Conservation (phyloP, 2,329 filamentous ascomycete species). For the Sordariomycetes sp. region DNA sequence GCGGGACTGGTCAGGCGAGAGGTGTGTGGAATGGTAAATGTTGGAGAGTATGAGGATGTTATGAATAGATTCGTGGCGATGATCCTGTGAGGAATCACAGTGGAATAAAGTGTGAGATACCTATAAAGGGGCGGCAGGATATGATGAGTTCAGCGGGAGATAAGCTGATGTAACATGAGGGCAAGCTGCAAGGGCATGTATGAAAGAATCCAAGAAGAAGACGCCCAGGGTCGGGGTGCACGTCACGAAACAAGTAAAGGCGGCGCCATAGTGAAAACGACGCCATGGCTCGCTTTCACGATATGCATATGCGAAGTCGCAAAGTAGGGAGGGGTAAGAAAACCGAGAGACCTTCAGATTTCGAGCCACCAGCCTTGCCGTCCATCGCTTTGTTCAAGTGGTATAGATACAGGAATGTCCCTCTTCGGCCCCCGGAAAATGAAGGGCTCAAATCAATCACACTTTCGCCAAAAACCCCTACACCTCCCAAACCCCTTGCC, state of each 20-base stretch:
- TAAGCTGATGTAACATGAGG: not conserved
- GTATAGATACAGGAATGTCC: not conserved
- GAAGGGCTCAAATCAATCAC: conserved; percentile 6
- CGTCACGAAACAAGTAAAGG: not conserved
- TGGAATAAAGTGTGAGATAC: not conserved
- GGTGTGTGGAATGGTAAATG: not conserved
- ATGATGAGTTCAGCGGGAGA: not conserved
- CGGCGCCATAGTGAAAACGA: too few species aligned
- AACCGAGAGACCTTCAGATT: not conserved
- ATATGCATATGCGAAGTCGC: not conserved
- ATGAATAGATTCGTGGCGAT: too few species aligned
- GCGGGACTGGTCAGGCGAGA: not conserved
- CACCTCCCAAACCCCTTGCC: not conserved
- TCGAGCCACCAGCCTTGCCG: not conserved
- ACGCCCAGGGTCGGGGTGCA: not conserved
- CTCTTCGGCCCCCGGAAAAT: not conserved
- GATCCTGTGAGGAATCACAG: not conserved
- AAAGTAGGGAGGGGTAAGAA: not conserved
- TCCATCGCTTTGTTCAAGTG: not conserved
- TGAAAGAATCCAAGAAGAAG: not conserved
- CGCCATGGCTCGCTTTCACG: too few species aligned
- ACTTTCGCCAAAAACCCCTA: conserved; percentile 1
- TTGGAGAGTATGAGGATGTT: not conserved
- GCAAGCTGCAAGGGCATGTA: not conserved
- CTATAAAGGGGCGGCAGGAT: not conserved